Evolutionary conservation across 306 rosid genomes (phyloP).

Genomic region (Lagenaria siceraria): DNA sequence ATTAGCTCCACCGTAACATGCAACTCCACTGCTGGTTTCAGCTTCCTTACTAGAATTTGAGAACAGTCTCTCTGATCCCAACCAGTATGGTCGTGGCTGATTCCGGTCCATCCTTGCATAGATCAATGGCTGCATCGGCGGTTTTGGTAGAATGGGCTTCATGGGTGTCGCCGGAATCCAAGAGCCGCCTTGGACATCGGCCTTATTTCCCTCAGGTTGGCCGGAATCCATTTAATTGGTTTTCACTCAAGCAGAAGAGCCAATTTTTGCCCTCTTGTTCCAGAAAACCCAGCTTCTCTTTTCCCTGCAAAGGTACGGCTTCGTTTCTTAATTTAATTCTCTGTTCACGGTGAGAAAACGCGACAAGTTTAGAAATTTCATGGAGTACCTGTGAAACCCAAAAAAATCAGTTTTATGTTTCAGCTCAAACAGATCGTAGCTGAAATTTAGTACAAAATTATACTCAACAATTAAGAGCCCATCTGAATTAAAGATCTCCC

Average conservation of each 20-base stretch:
- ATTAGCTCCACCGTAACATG: constrained; percentile 5
- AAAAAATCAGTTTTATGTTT: background rate
- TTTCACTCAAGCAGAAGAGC: background rate
- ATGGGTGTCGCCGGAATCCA: constrained; percentile 14
- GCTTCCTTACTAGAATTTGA: background rate
- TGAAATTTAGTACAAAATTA: background rate
- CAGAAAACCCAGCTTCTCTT: background rate
- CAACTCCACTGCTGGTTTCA: background rate
- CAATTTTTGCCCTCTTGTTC: background rate
- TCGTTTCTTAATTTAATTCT: background rate
- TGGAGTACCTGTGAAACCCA: background rate
- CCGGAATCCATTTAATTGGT: background rate
- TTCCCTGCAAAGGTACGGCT: background rate
- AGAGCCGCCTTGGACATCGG: background rate
- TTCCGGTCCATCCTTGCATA: background rate
- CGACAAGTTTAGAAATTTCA: background rate
- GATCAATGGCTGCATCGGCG: constrained; percentile 6
- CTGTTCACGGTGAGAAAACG: constrained; percentile 3
- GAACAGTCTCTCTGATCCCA: background rate
- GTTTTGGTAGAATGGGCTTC: constrained; percentile 5
- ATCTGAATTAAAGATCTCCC: constrained; percentile 8
- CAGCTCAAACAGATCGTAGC: background rate
- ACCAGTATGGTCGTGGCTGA: background rate
- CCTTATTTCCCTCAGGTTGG: background rate
- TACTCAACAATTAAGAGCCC: background rate